Conservation (phyloP, 805 yeast species). For the Barnettozyma vustinii region DNA sequence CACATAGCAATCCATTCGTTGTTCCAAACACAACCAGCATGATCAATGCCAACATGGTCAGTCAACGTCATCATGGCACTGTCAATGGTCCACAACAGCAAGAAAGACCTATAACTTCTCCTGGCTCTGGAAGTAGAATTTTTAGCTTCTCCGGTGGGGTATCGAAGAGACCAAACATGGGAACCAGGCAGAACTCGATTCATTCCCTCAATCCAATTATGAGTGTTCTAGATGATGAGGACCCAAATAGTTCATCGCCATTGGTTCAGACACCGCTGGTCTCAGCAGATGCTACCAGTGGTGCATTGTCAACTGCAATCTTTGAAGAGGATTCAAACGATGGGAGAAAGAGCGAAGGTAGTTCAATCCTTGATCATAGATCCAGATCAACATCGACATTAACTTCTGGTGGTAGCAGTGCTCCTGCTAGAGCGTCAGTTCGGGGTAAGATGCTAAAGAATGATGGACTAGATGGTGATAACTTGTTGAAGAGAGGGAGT, state of each 20-base stretch:
- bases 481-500: background rate
- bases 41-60: slow-evolving; percentile 1
- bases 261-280: background rate
- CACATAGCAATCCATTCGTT: slow-evolving; percentile 12
- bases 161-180: background rate
- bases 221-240: slow-evolving; percentile 10
- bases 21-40: slow-evolving; percentile 5
- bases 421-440: background rate
- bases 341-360: slow-evolving; percentile 14
- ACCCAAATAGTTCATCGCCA: background rate
- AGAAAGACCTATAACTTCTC: background rate
- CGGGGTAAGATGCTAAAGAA: background rate
- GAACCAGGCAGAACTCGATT: slow-evolving; percentile 3
- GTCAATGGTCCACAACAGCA: background rate
- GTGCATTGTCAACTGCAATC: background rate
- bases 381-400: slow-evolving; percentile 2
- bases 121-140: background rate
- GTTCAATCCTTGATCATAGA: slow-evolving; percentile 8
- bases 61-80: slow-evolving; percentile 7
- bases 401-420: background rate
- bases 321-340: slow-evolving; percentile 6
- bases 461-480: background rate
- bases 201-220: slow-evolving; percentile 7
- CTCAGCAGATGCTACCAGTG: background rate
- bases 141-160: background rate